Base-by-base conservation (phyloP, 805 yeast genomes). In the Starmera quercuum region DNA sequence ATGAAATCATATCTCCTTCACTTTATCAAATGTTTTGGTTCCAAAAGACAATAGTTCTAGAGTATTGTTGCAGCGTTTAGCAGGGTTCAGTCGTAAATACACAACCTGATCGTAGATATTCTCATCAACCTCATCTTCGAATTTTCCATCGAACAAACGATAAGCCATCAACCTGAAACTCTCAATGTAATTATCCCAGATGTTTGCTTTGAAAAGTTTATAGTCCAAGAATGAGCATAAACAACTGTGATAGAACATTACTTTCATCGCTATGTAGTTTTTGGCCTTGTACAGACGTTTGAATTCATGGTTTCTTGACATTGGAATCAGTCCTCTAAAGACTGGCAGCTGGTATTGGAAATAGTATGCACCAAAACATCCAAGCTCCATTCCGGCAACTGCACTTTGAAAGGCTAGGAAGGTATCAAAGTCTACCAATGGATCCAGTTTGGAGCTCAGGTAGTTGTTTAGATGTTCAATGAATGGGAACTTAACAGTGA, bases 41-140 rank as follows among this genome's bases (percentile, higher is more conserved):
- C n/a, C n/a, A n/a, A n/a, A n/a, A n/a, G n/a, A n/a, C n/a, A n/a
- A n/a, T n/a, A n/a, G n/a, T n/a, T n/a, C n/a, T n/a, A n/a, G n/a
- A n/a, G n/a, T n/a, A n/a, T n/a, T n/a, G n/a, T n/a, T n/a, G n/a
- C n/a, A n/a, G n/a, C n/a, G n/a, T n/a, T n/a, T n/a, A n/a, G n/a
- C n/a, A n/a, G n/a, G n/a, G n/a, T n/a, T n/a, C n/a, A n/a, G n/a
- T n/a, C n/a, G n/a, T n/a, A n/a, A n/a, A n/a, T n/a, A n/a, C 14
- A 18, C 10, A 20, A 31, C 34, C 8, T n/a, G n/a, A 7, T 21
- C 20, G 22, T 31, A 31, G 9, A 26, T 10, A 7, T 26, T 16
- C 20, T 25, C 19, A 31, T 31, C 34, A 26, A 19, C 25, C 12
- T 31, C 34, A 31, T 20, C 30, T 20, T 31, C 34, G 26, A 31